phyloP scores from a whole-genome alignment of 2,329 filamentous ascomycete species.

The Trichothecium sympodiale region DNA sequence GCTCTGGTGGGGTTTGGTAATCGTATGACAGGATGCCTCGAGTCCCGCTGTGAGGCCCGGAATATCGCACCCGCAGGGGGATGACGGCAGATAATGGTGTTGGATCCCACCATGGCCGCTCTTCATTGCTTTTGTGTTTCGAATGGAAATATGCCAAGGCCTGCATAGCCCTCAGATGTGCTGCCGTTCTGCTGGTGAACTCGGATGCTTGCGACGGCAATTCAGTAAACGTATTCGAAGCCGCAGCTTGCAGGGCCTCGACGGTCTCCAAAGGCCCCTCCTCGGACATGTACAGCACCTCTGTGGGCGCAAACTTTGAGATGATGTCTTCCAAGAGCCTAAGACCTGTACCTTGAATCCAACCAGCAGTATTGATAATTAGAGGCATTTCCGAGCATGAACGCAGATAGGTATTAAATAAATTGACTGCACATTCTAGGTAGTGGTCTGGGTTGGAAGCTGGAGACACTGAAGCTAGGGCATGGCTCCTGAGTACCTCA shows the following conservation, averaged over 20 bases:
- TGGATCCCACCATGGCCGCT: constrained; percentile 33
- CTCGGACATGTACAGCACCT: constrained; percentile 59
- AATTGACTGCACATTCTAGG: constrained; percentile 49
- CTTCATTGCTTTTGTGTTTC: background rate
- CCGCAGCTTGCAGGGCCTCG: constrained; percentile 35
- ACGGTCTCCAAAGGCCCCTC: constrained; percentile 49
- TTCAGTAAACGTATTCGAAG: constrained; percentile 28
- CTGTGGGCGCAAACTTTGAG: constrained; percentile 38
- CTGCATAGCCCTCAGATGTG: constrained; percentile 62
- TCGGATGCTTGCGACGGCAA: constrained; percentile 51
- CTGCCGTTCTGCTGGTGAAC: constrained; percentile 45
- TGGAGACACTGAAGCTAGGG: constrained; percentile 53
- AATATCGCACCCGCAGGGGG: constrained; percentile 54
- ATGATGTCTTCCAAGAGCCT: constrained; percentile 52
- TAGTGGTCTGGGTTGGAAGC: constrained; percentile 58
- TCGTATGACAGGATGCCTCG: constrained; percentile 59
- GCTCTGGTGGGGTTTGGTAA: constrained; percentile 45
- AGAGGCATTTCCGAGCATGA: constrained; percentile 38
- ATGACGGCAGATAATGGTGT: constrained; percentile 42
- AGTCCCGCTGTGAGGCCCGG: constrained; percentile 38
- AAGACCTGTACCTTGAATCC: constrained; percentile 60
- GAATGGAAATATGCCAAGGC: constrained; percentile 69
- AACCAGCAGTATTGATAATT: constrained; percentile 65
- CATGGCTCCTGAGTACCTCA: constrained; percentile 48
- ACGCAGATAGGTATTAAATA: constrained; percentile 47